Evolutionary conservation across 306 rosid genomes (phyloP), one percentile per base, ranked within the genome.

Genomic region (Pterocarpus macrocarpus): DNA sequence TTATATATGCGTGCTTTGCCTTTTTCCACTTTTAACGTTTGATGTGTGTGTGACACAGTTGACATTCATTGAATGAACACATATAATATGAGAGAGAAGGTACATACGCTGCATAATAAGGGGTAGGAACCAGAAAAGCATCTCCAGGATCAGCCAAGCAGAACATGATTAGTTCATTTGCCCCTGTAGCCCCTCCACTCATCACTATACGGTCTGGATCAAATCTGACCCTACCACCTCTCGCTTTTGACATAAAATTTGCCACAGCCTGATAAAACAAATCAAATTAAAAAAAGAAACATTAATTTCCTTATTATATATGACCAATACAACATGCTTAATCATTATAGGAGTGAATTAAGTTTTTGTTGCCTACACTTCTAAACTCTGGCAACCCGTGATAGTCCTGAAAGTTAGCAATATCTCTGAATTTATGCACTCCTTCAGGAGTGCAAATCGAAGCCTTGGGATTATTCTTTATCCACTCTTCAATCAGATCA

Each of bases 171-270:
- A 84, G 70, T 81, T 95, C 99, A 28, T 91, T 93, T 14, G 97
- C 99, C 0, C 99, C 99, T 4, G 99, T 95, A 2, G 99, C 99
- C 8, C 99, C 99, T 2, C 99, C 99, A 64, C 93, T 80, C 99
- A 95, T 93, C 74, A 95, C 78, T 73, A 95, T 78, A 7, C 99
- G 89, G 45, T 80, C 66, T 0, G 96, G 91, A 82, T 93, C 94
- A 82, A 89, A 95, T 77, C 17, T 80, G 43, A 90, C 98, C 39
- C 94, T 87, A 28, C 90, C 93, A 38, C 98, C 98, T 81, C 99
- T 91, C 64, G 79, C 92, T 80, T 81, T 93, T 8, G 91, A 90
- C 99, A 95, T 95, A 69, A 89, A 95, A 12, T 82, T 91, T 2
- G 99, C 98, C 76, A 95, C 83, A 4, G 85, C 98, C 99, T 95